Evolutionary conservation across 352 stramenopile genomes (phyloP).

Genomic region (Hyphochytrium catenoides): DNA sequence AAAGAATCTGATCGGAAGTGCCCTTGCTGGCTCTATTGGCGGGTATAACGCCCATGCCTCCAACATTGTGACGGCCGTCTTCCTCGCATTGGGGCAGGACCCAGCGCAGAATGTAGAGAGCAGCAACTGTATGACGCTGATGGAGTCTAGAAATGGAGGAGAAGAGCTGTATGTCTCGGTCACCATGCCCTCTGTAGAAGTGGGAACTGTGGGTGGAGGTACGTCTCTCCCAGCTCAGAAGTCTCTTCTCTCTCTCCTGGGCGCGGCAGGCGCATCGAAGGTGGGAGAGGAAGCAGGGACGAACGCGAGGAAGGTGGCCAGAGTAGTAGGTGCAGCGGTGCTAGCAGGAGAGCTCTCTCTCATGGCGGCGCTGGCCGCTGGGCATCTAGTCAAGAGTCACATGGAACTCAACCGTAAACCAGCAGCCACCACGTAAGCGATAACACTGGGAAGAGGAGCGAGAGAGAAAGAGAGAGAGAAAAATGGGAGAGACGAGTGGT

Average conservation of each 20-base stretch:
- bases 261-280: conserved; percentile 17
- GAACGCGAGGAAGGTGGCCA: conserved; percentile 47
- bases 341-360: conserved; percentile 67
- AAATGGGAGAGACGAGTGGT: too few species aligned
- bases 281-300: conserved; percentile 16
- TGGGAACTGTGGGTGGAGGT: conserved; percentile 69
- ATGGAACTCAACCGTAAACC: conserved; percentile 32
- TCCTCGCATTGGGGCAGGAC: conserved; percentile 72
- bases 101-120: conserved; percentile 72
- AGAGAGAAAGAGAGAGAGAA: too few species aligned
- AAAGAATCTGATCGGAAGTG: conserved; percentile 73
- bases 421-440: too few species aligned
- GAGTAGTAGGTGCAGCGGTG: conserved; percentile 39
- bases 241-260: conserved; percentile 53
- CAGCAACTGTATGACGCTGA: conserved; percentile 66
- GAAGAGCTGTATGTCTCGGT: conserved; percentile 26
- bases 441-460: too few species aligned
- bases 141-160: conserved; percentile 48
- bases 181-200: conserved; percentile 75
- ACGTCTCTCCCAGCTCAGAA: conserved; percentile 55
- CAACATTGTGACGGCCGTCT: conserved; percentile 76
- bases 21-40: conserved; percentile 55
- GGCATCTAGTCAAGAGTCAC: conserved; percentile 64
- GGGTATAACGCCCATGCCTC: conserved; percentile 72
- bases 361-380: conserved; percentile 58